These are phyloP conservation scores for Plantago lanceolata DNA, from an alignment of 305 asterid species.

Conservation along the genomic window DNA sequence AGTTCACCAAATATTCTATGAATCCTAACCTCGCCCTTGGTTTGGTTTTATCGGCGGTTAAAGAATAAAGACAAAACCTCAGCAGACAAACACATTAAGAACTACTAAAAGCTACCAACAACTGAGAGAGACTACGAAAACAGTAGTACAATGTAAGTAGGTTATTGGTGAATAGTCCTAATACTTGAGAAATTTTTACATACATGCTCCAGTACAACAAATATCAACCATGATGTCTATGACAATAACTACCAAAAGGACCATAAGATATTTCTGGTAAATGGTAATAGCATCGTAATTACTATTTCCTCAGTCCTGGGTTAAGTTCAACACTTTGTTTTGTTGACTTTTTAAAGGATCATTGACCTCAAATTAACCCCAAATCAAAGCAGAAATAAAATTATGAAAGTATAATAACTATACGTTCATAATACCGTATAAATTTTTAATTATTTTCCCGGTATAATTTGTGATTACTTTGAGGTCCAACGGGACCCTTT, in stretches of 20 bases:
- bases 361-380: too few species aligned
- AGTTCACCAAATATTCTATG: neutral
- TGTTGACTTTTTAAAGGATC: too few species aligned
- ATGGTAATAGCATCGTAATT: conserved; percentile 1
- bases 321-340: too few species aligned
- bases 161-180: conserved; percentile 25
- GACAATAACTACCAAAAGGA: conserved; percentile 8
- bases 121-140: neutral
- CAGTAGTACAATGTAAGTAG: conserved; percentile 7
- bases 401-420: too few species aligned
- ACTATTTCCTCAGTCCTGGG: too few species aligned
- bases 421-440: too few species aligned
- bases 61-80: neutral
- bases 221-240: conserved; percentile 7
- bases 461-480: too few species aligned
- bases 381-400: too few species aligned
- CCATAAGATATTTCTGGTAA: conserved; percentile 16
- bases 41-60: neutral
- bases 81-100: neutral
- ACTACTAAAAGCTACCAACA: too few species aligned
- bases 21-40: neutral
- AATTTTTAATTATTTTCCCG: too few species aligned
- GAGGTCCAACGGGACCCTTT: neutral
- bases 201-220: conserved; percentile 13
- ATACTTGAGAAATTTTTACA: conserved; percentile 14